These are phyloP conservation scores for Colletotrichum cordylinicola DNA, from an alignment of 2,329 filamentous ascomycete species.

Conservation along the genomic window DNA sequence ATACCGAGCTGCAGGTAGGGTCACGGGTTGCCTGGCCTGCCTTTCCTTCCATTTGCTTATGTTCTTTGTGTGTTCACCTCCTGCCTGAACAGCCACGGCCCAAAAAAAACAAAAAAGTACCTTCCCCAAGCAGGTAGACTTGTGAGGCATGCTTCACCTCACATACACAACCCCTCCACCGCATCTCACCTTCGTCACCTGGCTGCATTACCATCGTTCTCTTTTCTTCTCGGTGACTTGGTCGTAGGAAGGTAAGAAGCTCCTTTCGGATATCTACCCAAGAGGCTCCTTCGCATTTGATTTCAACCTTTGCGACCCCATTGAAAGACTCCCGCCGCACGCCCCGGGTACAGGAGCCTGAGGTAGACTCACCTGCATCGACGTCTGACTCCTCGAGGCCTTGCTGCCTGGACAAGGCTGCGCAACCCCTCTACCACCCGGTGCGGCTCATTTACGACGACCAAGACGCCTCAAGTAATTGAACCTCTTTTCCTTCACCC, in stretches of 20 bases:
- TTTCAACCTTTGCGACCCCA: neutral
- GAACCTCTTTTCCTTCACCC: neutral
- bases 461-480: neutral
- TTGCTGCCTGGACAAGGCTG: conserved; percentile 21
- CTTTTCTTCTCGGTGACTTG: neutral
- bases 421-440: neutral
- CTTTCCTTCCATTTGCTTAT: neutral
- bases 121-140: neutral
- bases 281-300: neutral
- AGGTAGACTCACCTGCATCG: neutral
- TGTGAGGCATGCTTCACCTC: neutral
- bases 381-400: conserved; percentile 5
- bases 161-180: neutral
- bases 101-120: neutral
- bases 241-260: neutral
- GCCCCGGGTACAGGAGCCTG: neutral
- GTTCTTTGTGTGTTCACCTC: neutral
- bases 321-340: neutral
- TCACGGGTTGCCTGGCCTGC: neutral
- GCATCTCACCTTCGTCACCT: neutral
- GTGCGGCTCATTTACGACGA: neutral
- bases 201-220: neutral
- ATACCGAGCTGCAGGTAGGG: neutral
- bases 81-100: neutral
- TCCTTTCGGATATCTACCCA: neutral